Conservation (phyloP, 2,329 filamentous ascomycete species). For the Thermochaetoides dissita region DNA sequence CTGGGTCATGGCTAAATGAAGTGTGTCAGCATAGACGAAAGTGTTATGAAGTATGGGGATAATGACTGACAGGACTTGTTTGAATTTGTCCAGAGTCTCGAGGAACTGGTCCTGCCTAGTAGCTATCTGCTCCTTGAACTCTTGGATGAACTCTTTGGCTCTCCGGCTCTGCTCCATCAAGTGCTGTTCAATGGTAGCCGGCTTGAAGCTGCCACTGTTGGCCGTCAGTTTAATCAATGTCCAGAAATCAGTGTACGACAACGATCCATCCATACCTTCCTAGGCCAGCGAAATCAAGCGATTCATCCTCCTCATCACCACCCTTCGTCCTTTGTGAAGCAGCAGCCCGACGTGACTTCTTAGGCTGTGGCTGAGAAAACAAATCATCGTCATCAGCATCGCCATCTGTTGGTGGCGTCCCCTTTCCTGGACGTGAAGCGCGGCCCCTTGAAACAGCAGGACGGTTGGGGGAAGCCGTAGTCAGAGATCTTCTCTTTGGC, state of each 20-base stretch:
- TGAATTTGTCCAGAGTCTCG: slow-evolving; percentile 14
- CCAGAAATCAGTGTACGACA: too few species aligned
- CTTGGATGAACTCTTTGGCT: slow-evolving; percentile 19
- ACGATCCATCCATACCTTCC: too few species aligned
- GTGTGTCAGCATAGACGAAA: neutral
- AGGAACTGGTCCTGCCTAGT: slow-evolving; percentile 12
- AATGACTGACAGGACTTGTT: slow-evolving; percentile 18
- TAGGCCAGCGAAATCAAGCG: too few species aligned
- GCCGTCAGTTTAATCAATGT: too few species aligned
- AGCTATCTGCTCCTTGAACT: slow-evolving; percentile 15
- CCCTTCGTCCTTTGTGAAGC: too few species aligned
- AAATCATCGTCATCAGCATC: neutral
- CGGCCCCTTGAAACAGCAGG: neutral
- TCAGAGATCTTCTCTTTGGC: slow-evolving; percentile 9
- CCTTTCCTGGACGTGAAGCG: neutral
- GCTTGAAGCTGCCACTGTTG: slow-evolving; percentile 2
- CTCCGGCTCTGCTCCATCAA: slow-evolving; percentile 17
- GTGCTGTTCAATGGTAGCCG: slow-evolving; percentile 16
- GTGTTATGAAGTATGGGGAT: neutral
- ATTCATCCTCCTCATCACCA: too few species aligned
- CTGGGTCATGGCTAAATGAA: neutral
- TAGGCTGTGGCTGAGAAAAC: too few species aligned
- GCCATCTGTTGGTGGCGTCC: neutral
- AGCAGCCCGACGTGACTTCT: too few species aligned
- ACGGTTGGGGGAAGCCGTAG: neutral